Conservation (phyloP, 2,329 filamentous ascomycete species). For the Aspergillus udagawae region DNA sequence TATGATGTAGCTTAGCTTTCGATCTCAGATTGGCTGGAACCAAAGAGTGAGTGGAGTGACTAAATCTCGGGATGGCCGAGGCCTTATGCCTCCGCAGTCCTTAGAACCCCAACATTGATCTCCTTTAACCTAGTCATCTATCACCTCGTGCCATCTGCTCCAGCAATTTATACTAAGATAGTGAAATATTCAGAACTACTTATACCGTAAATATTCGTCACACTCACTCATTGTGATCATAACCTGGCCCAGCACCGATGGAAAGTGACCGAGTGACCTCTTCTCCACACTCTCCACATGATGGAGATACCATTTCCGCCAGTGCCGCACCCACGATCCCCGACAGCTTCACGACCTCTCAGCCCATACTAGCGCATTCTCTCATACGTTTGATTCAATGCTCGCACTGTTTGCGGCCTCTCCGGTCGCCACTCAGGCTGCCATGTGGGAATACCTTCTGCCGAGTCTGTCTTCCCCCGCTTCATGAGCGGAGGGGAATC, state of each 20-base stretch:
- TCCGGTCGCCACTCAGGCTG: constrained; percentile 67
- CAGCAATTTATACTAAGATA: not conserved
- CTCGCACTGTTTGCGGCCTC: constrained; percentile 63
- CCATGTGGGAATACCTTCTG: constrained; percentile 81
- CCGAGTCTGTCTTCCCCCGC: constrained; percentile 65
- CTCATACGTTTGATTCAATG: constrained; percentile 76
- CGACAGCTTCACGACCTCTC: not conserved
- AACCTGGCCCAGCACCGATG: not conserved
- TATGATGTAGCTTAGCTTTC: not conserved
- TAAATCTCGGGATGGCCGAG: not conserved
- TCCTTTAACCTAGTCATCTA: not conserved
- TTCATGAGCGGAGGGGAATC: constrained; percentile 63
- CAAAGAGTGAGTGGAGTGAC: not conserved
- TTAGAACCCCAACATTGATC: not conserved
- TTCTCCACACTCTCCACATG: not conserved
- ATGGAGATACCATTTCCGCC: not conserved
- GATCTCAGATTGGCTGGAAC: not conserved
- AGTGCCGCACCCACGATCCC: not conserved
- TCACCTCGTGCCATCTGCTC: not conserved
- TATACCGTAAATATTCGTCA: not conserved
- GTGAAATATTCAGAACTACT: not conserved
- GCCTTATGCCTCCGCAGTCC: not conserved
- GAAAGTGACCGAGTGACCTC: not conserved
- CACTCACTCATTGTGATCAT: not conserved
- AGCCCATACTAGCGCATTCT: constrained; percentile 42